These are phyloP conservation scores for Ceratocystis cubensis DNA, from an alignment of 2,329 filamentous ascomycete genomes.

Conservation along the genomic window DNA sequence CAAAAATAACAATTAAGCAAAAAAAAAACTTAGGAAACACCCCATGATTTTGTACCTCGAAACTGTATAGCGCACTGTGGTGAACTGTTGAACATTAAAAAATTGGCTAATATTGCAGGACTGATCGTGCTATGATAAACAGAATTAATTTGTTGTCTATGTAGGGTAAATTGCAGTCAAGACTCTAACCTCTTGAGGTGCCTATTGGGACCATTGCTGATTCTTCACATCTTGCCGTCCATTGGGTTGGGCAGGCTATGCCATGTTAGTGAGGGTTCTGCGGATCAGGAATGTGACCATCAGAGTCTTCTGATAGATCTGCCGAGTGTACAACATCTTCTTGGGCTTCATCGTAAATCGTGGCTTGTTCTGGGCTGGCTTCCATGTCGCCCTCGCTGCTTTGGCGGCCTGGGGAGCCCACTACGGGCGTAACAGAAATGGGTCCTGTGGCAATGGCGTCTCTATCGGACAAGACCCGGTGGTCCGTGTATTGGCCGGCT, in stretches of 20 bases:
- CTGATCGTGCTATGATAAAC: not conserved
- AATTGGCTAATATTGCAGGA: not conserved
- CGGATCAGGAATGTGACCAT: not conserved
- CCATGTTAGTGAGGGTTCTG: not conserved
- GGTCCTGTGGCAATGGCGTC: not conserved
- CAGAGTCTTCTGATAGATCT: not conserved
- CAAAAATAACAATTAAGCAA: conserved; percentile 12
- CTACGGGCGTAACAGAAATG: not conserved
- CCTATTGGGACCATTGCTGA: not conserved
- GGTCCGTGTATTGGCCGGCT: not conserved
- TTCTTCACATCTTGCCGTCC: not conserved
- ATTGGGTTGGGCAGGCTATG: not conserved
- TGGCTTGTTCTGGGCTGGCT: no score
- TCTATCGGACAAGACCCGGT: not conserved
- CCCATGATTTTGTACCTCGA: not conserved
- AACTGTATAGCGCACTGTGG: not conserved
- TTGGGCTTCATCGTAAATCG: not conserved
- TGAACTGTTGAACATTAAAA: no score
- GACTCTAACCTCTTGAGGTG: not conserved
- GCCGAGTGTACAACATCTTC: conserved; percentile 1
- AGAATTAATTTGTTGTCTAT: not conserved
- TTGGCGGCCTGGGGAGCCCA: not conserved
- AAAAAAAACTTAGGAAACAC: conserved; percentile 13
- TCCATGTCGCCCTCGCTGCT: not conserved
- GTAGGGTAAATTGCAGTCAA: not conserved